These are phyloP conservation scores for Cavenderia fasciculata DNA, from an alignment of 78 protist species.

Conservation along the genomic window DNA sequence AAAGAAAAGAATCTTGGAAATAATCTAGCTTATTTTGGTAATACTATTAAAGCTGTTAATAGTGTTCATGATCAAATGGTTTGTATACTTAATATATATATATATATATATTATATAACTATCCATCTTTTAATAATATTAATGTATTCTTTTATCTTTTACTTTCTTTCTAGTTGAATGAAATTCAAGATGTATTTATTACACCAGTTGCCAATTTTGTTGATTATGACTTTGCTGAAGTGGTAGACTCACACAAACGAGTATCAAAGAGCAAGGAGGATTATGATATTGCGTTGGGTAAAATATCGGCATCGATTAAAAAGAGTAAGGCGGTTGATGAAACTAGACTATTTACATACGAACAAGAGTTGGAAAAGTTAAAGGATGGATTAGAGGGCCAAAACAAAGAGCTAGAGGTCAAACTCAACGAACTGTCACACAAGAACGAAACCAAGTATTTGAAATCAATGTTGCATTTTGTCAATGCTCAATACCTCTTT, in stretches of 20 bases:
- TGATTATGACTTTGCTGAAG: conserved; percentile 76
- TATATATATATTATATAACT: neutral
- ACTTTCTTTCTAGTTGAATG: conserved; percentile 23
- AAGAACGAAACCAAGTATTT: conserved; percentile 68
- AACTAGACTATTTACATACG: conserved; percentile 31
- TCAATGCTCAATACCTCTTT: conserved; percentile 61
- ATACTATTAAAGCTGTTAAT: conserved; percentile 58
- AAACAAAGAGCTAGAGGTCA: conserved; percentile 55
- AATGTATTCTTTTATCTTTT: neutral
- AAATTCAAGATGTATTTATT: conserved; percentile 70
- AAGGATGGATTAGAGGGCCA: conserved; percentile 37
- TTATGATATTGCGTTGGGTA: conserved; percentile 50
- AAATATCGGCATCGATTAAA: conserved; percentile 53
- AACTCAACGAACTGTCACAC: conserved; percentile 48
- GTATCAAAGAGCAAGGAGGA: conserved; percentile 58
- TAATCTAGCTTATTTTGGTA: conserved; percentile 31
- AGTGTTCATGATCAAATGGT: conserved; percentile 75
- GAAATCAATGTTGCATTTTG: conserved; percentile 36
- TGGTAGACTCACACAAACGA: conserved; percentile 64
- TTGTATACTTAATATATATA: neutral
- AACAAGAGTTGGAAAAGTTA: conserved; percentile 62
- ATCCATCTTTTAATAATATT: neutral
- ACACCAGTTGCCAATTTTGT: conserved; percentile 76
- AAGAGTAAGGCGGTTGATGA: conserved; percentile 66
- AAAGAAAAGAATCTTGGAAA: conserved; percentile 20